Conservation (phyloP, 2,329 filamentous ascomycete genomes). For the Hypomyces rosellus region DNA sequence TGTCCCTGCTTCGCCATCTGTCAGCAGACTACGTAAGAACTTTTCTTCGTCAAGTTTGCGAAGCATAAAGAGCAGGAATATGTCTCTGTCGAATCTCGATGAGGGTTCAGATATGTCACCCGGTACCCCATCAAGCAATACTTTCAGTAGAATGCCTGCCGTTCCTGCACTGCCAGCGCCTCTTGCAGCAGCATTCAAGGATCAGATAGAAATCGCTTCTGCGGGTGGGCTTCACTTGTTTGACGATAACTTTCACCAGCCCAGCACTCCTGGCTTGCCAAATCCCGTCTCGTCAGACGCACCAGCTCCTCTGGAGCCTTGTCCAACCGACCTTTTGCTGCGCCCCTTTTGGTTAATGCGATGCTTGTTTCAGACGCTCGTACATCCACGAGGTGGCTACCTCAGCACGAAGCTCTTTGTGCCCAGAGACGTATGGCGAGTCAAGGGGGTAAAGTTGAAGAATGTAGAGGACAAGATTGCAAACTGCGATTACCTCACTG, state of each 20-base stretch:
- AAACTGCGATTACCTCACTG: constrained; percentile 85
- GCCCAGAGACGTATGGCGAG: constrained; percentile 86
- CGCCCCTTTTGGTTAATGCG: constrained; percentile 98
- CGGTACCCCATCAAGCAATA: constrained; percentile 67
- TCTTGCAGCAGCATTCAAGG: constrained; percentile 54
- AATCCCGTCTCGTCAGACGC: constrained; percentile 56
- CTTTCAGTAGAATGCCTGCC: constrained; percentile 45
- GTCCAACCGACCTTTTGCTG: constrained; percentile 81
- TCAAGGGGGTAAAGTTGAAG: constrained; percentile 89
- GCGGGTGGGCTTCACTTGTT: constrained; percentile 73
- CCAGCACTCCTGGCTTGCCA: constrained; percentile 56
- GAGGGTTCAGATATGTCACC: constrained; percentile 63
- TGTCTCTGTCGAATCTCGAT: constrained; percentile 58
- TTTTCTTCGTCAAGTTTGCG: constrained; percentile 64
- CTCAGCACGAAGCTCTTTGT: constrained; percentile 88
- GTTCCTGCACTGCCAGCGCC: constrained; percentile 64
- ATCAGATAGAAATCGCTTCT: constrained; percentile 49
- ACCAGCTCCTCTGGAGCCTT: constrained; percentile 79
- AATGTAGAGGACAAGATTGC: constrained; percentile 88
- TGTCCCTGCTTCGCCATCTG: constrained; percentile 48
- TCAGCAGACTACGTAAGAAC: constrained; percentile 53
- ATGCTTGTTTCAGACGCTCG: constrained; percentile 84
- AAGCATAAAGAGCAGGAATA: constrained; percentile 67
- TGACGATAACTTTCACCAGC: constrained; percentile 73
- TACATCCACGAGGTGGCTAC: constrained; percentile 87